phyloP scores from a whole-genome alignment of 2,329 filamentous ascomycete species.

The Pestalotiopsis sp. region DNA sequence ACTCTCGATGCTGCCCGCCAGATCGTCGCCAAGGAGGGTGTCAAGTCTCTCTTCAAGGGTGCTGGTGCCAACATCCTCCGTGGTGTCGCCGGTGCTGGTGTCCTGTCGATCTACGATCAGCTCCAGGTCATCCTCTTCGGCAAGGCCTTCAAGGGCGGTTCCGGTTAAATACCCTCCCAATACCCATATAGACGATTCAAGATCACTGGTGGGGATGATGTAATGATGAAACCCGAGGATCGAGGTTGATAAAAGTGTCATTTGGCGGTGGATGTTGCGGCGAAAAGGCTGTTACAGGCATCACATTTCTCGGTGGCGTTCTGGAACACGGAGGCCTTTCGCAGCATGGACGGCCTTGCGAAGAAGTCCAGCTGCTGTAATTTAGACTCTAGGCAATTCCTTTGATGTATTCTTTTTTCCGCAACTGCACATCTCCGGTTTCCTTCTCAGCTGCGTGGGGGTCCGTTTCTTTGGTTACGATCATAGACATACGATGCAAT shows the following conservation, averaged over 20 bases:
- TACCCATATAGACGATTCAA: constrained; percentile 44
- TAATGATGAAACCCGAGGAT: constrained; percentile 34
- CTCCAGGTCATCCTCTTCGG: constrained; percentile 99
- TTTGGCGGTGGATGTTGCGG: constrained; percentile 48
- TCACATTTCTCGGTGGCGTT: constrained; percentile 38
- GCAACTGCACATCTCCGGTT: constrained; percentile 35
- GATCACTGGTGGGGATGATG: constrained; percentile 35
- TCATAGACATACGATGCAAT: constrained; percentile 33
- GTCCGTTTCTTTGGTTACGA: constrained; percentile 38
- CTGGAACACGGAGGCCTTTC: constrained; percentile 36
- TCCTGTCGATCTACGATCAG: constrained; percentile 99
- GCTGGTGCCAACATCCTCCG: constrained; percentile 99
- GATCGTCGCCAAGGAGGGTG: constrained; percentile 97
- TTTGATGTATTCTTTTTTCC: constrained; percentile 42
- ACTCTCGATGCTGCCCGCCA: constrained; percentile 93
- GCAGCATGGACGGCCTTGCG: constrained; percentile 40
- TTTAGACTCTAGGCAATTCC: constrained; percentile 65
- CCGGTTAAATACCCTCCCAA: constrained; percentile 45
- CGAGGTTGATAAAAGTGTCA: constrained; percentile 43
- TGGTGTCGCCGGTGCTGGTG: constrained; percentile 99
- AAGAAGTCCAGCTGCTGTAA: constrained; percentile 61
- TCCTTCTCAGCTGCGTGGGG: constrained; percentile 29
- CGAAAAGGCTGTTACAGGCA: constrained; percentile 39
- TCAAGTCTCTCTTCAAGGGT: constrained; percentile 99
- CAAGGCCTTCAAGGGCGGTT: constrained; percentile 90